Evolutionary conservation across 176 grass and related monocot species (phyloP).

Genomic region (Stipa capillata): DNA sequence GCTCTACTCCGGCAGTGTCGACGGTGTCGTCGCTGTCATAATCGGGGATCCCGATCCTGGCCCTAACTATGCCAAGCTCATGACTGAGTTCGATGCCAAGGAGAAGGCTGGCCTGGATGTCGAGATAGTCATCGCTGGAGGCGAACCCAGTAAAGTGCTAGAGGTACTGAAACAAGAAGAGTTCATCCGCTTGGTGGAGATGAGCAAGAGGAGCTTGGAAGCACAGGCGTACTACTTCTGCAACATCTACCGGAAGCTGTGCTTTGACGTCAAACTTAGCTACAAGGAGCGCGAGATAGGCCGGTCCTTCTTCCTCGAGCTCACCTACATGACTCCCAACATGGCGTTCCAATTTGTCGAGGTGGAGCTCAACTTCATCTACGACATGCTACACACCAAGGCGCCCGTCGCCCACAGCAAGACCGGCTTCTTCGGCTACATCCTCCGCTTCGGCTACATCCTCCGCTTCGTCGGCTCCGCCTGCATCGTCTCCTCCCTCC

Average conservation of each 20-base stretch:
- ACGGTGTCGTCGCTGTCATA: too few species aligned
- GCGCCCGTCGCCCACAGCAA: not conserved
- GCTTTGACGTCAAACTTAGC: conserved; percentile 13
- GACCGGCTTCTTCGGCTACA: not conserved
- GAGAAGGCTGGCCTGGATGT: too few species aligned
- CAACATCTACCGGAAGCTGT: not conserved
- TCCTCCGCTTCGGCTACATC: not conserved
- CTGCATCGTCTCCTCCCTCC: not conserved
- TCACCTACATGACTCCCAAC: accelerated
- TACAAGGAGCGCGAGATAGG: not conserved
- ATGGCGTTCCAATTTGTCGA: conserved; percentile 1
- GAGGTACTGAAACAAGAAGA: not conserved
- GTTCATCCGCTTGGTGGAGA: accelerated
- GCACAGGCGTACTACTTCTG: not conserved
- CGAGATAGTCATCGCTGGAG: not conserved
- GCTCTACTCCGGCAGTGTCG: too few species aligned
- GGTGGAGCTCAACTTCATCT: conserved; percentile 47
- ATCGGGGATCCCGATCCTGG: too few species aligned
- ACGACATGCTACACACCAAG: conserved; percentile 59
- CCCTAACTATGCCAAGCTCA: too few species aligned
- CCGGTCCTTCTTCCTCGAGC: not conserved
- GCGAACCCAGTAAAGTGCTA: not conserved
- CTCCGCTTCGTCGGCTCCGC: conserved; percentile 2
- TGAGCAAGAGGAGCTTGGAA: not conserved
- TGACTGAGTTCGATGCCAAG: too few species aligned